Conservation (phyloP, 306 rosid genomes). For the Hippophae gyantsensis region DNA sequence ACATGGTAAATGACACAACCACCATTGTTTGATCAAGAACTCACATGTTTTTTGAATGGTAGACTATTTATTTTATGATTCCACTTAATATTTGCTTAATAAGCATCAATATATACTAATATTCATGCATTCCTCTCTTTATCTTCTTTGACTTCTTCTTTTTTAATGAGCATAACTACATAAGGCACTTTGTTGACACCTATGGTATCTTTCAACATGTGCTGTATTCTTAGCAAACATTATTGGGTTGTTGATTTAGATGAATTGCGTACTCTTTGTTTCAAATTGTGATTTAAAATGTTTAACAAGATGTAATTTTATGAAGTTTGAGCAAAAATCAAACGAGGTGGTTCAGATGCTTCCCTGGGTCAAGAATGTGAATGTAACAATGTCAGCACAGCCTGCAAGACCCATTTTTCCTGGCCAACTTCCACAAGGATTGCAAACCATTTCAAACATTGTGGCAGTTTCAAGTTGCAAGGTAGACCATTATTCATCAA, state of each 20-base stretch:
- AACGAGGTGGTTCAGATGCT: constrained; percentile 81
- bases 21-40: constrained; percentile 60
- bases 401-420: constrained; percentile 74
- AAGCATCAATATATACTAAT: constrained; percentile 21
- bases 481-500: constrained; percentile 30
- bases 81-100: constrained; percentile 10
- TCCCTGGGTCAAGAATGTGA: constrained; percentile 79
- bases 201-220: no score
- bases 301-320: constrained; percentile 22
- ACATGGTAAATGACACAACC: constrained; percentile 93
- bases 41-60: constrained; percentile 65
- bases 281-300: constrained; percentile 9
- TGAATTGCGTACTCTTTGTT: constrained; percentile 3
- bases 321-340: constrained; percentile 89
- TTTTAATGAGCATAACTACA: no score
- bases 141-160: no score
- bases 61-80: constrained; percentile 43
- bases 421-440: constrained; percentile 80
- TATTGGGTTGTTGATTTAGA: constrained; percentile 4
- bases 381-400: constrained; percentile 93
- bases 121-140: neutral
- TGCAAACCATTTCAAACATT: constrained; percentile 73
- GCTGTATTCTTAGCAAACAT: neutral
- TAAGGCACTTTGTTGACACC: no score
- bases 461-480: constrained; percentile 98